These are phyloP conservation scores for Narthecium ossifragum DNA, from an alignment of 106 monocot species.

Conservation along the genomic window DNA sequence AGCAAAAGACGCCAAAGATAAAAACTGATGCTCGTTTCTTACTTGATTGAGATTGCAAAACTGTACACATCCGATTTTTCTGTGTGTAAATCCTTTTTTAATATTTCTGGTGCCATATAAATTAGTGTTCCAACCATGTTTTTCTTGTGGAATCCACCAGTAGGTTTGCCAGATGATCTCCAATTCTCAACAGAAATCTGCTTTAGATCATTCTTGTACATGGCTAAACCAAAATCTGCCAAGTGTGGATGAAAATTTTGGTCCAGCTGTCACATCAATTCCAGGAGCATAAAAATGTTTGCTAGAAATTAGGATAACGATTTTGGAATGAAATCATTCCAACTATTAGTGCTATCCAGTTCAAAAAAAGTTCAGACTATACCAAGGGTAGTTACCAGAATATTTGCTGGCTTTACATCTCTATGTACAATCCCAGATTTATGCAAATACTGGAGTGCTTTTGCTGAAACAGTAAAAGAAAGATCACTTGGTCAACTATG, in stretches of 20 bases:
- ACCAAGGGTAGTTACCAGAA: slow-evolving; percentile 50
- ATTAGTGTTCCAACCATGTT: slow-evolving; percentile 98
- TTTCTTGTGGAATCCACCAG: slow-evolving; percentile 96
- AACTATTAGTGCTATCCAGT: neutral
- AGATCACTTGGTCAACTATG: neutral
- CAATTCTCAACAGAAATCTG: slow-evolving; percentile 60
- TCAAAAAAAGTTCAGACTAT: neutral
- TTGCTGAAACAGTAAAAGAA: slow-evolving; percentile 44
- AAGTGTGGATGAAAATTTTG: slow-evolving; percentile 53
- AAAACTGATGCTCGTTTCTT: slow-evolving; percentile 16
- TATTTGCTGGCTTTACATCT: slow-evolving; percentile 93
- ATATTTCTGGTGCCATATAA: slow-evolving; percentile 98
- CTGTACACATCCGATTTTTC: slow-evolving; percentile 98
- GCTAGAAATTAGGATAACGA: neutral
- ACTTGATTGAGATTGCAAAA: slow-evolving; percentile 92
- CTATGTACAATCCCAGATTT: slow-evolving; percentile 76
- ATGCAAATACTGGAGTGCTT: slow-evolving; percentile 72
- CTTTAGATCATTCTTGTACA: slow-evolving; percentile 69
- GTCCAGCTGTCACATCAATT: slow-evolving; percentile 57
- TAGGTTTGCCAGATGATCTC: slow-evolving; percentile 92
- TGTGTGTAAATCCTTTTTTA: slow-evolving; percentile 79
- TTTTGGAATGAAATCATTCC: neutral
- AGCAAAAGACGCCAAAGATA: neutral
- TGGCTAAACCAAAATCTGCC: slow-evolving; percentile 95
- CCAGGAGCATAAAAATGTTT: too few relatives aligned